Evolutionary conservation across 1,284 basidiomycete species (phyloP).

Genomic region (Taiwanofungus camphoratus): DNA sequence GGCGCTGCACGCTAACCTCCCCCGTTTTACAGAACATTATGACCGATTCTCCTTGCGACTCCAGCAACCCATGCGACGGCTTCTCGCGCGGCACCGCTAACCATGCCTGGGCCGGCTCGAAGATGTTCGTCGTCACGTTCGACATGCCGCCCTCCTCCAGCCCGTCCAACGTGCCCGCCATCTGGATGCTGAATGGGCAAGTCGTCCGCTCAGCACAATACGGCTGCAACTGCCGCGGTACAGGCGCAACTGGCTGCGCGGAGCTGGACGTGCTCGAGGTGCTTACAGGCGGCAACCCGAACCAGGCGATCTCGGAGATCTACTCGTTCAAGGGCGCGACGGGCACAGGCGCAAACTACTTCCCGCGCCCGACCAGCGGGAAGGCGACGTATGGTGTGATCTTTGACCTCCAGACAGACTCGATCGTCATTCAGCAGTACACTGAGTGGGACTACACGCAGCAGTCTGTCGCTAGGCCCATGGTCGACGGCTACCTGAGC

Average conservation of each 20-base stretch:
- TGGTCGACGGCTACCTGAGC: constrained; percentile 22
- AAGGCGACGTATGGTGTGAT: constrained; percentile 20
- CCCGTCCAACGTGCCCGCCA: constrained; percentile 21
- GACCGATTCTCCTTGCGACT: constrained; percentile 6
- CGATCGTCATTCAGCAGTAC: constrained; percentile 21
- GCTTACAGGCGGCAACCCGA: constrained; percentile 15
- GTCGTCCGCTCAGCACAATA: constrained; percentile 29
- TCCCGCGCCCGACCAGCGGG: constrained; percentile 21
- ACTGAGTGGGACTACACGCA: constrained; percentile 22
- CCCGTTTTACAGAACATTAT: constrained; percentile 6
- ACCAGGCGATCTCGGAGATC: constrained; percentile 27
- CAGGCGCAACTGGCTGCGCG: constrained; percentile 22
- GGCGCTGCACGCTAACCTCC: not conserved
- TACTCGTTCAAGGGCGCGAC: constrained; percentile 30
- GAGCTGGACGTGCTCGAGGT: constrained; percentile 30
- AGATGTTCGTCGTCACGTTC: constrained; percentile 25
- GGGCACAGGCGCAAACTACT: constrained; percentile 23
- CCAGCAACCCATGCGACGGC: constrained; percentile 19
- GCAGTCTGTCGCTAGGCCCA: constrained; percentile 17
- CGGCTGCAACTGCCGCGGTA: constrained; percentile 31
- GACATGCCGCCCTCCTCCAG: constrained; percentile 18
- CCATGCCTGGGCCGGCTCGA: constrained; percentile 26
- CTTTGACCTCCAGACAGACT: constrained; percentile 25
- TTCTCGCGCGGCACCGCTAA: constrained; percentile 28
- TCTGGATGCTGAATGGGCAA: constrained; percentile 29